Evolutionary conservation across 2,329 filamentous ascomycete genomes (phyloP).

Genomic region (Fusarium torulosum): DNA sequence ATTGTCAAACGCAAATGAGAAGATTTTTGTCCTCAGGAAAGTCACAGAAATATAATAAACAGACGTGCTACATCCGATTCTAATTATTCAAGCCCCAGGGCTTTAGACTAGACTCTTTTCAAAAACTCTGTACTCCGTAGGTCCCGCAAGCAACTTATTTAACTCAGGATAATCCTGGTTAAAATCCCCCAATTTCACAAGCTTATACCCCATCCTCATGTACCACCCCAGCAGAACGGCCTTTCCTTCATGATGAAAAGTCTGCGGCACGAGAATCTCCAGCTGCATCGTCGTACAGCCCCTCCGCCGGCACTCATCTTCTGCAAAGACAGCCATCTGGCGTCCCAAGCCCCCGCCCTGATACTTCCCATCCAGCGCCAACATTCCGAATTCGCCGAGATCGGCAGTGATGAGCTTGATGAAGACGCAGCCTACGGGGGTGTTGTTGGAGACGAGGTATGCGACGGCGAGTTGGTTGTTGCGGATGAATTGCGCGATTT

Average conservation of each 20-base stretch:
- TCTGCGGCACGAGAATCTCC: conserved; percentile 48
- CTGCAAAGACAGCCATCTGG: conserved; percentile 46
- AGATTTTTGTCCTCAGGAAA: neutral
- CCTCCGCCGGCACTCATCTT: conserved; percentile 43
- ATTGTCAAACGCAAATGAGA: neutral
- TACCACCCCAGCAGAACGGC: conserved; percentile 49
- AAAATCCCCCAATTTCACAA: conserved; percentile 48
- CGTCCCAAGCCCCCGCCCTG: conserved; percentile 46
- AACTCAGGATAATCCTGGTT: conserved; percentile 48
- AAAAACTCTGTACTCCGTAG: conserved; percentile 48
- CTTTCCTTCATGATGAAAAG: conserved; percentile 47
- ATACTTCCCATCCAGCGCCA: conserved; percentile 43
- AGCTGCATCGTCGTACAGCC: conserved; percentile 50
- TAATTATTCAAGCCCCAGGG: rapidly evolving
- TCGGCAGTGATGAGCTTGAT: conserved; percentile 40
- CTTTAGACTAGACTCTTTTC: conserved; percentile 41
- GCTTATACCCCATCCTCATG: conserved; percentile 46
- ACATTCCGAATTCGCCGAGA: conserved; percentile 49
- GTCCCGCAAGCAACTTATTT: conserved; percentile 44
- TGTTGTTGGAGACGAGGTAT: conserved; percentile 12
- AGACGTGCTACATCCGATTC: too few relatives aligned
- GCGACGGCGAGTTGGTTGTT: conserved; percentile 45
- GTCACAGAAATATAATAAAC: too few relatives aligned
- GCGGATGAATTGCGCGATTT: conserved; percentile 42
- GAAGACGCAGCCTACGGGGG: conserved; percentile 47